Evolutionary conservation across 805 yeast genomes (phyloP), one percentile per base, ranked within the genome.

Genomic region (Candida gorgasii): DNA sequence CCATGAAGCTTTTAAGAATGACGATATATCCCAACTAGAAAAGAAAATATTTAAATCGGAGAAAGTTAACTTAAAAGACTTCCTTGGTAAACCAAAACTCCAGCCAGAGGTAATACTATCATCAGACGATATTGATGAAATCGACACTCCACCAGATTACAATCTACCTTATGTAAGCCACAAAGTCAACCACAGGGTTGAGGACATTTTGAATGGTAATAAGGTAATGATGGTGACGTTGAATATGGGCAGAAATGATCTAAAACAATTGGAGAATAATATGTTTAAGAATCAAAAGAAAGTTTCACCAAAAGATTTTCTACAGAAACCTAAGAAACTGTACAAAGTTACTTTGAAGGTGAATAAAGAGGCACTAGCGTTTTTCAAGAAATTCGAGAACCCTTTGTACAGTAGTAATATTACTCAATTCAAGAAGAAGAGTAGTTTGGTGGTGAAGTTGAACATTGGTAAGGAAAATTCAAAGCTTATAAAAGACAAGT

Each of bases 271-370:
- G n/a, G 66, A 61, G 34, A 27, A 53, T 2, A 54, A 55, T 24
- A 50, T 61, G 4, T 60, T 40, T 33, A 30, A 6, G 36, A 48
- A 28, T 40, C 52, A 15, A 57, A 58, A 44, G 39, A 59, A 28
- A 51, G 63, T 38, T 0, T 55, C 67, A 9, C 62, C 69, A 32
- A 63, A 58, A 37, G 76, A 77, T 48, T 61, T 80, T 3, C 75
- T 78, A 9, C 31, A 18, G 8, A 48, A 38, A 29, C 45, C 52
- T 4, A 28, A 30, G 24, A 30, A 36, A 12, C 27, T 14, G 39
- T 17, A 19, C 31, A 15, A 22, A 43, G 60, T 65, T 5, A 56
- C 58, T 1, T 48, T 65, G 14, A 58, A 55, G 32, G 37, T 69
- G 5, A 46, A 54, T 19, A 52, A 65, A 5, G 50, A 35, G 2